A percentile compares a stretch with the other conserved stretches of the same genome.
Conservation (phyloP, 495 filamentous ascomycete species). For the Daldinia decipiens region DNA sequence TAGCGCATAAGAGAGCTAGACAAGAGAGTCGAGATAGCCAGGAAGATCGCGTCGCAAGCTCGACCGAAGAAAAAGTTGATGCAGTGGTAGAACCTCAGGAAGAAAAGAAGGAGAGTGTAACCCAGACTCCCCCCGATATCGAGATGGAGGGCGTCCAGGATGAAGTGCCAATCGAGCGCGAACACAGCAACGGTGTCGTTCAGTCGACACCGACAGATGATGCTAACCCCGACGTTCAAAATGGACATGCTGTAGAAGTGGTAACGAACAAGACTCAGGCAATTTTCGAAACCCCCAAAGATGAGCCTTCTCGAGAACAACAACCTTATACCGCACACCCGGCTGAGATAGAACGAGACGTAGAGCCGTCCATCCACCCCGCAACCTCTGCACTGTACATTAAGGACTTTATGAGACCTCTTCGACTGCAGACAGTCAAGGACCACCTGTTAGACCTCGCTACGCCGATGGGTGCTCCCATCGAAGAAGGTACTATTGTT, state of each 20-base stretch:
- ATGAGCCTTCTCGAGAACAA: slow-evolving; percentile 55
- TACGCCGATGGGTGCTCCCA: slow-evolving; percentile 61
- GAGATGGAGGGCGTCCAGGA: slow-evolving; percentile 31
- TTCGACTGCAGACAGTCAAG: slow-evolving; percentile 71
- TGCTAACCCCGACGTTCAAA: slow-evolving; percentile 25
- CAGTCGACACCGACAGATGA: slow-evolving; percentile 12
- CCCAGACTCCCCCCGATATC: slow-evolving; percentile 17
- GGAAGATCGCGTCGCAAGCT: slow-evolving; percentile 15
- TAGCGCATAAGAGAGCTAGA: slow-evolving; percentile 56
- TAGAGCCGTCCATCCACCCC: slow-evolving; percentile 78
- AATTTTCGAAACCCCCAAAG: slow-evolving; percentile 11
- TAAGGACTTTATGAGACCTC: slow-evolving; percentile 86
- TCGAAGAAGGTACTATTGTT: slow-evolving; percentile 64
- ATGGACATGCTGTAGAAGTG: slow-evolving; percentile 33
- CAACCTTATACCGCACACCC: slow-evolving; percentile 34
- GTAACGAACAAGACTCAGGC: slow-evolving; percentile 44
- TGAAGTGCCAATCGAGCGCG: slow-evolving; percentile 5
- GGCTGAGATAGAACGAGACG: slow-evolving; percentile 50
- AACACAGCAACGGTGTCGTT: slow-evolving; percentile 12
- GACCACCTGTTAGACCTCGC: slow-evolving; percentile 75
- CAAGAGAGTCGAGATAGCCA: slow-evolving; percentile 42
- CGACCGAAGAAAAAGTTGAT: slow-evolving; percentile 7
- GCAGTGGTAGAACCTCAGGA: slow-evolving; percentile 10
- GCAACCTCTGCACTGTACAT: slow-evolving; percentile 92
- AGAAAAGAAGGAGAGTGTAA: slow-evolving; percentile 6